Percentiles rank a stretch among this genome's conserved stretches.
These are phyloP conservation scores for Ceratobasidium sp. DNA, from an alignment of 1,284 basidiomycete species.

Conservation along the genomic window DNA sequence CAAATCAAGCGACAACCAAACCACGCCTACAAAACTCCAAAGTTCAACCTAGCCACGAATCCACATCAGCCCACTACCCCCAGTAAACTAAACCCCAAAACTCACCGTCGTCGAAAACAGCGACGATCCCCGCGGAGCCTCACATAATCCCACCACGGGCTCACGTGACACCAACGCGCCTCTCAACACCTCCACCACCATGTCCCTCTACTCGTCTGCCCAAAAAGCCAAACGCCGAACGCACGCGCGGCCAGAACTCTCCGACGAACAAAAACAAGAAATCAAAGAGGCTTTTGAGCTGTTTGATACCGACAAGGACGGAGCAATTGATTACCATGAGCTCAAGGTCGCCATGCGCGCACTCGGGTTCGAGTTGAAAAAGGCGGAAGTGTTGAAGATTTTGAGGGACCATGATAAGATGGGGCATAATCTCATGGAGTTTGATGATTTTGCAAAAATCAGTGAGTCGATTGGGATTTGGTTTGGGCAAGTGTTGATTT, in stretches of 20 bases:
- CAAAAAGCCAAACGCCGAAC: conserved; percentile 43
- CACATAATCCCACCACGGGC: neutral
- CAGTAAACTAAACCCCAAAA: neutral
- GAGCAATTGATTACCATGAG: conserved; percentile 96
- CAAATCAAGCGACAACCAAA: neutral
- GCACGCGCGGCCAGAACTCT: conserved; percentile 68
- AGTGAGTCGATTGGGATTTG: conserved; percentile 67
- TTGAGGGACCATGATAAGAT: conserved; percentile 91
- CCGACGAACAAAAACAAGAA: conserved; percentile 94
- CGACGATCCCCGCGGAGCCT: neutral
- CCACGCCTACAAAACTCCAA: neutral
- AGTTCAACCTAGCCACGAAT: neutral
- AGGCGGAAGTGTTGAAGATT: conserved; percentile 96
- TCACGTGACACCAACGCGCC: conserved; percentile 22
- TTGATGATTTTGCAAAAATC: conserved; percentile 93
- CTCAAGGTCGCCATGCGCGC: conserved; percentile 99
- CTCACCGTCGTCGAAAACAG: neutral
- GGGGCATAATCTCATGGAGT: conserved; percentile 91
- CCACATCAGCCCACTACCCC: neutral
- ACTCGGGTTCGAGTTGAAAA: conserved; percentile 97
- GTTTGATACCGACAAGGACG: conserved; percentile 99
- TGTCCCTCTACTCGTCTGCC: conserved; percentile 40
- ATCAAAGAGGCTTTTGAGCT: conserved; percentile 99
- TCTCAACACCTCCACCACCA: neutral
- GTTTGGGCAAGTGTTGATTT: neutral